Evolutionary conservation across 306 rosid genomes (phyloP), one percentile per base, ranked within the genome.

Genomic region (Pyrus betulifolia): DNA sequence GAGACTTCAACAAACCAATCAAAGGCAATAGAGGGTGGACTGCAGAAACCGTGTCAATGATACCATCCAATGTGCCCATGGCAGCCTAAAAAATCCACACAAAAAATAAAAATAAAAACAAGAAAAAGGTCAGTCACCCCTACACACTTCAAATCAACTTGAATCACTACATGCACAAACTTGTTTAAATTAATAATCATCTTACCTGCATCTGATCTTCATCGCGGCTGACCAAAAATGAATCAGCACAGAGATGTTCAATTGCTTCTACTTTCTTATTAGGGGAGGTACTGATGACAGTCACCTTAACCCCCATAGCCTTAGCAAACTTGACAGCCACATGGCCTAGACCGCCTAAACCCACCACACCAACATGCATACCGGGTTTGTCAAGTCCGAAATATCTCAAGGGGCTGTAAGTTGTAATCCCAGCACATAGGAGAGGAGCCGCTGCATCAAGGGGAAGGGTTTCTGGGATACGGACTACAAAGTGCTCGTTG

Each of bases 31-130:
- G 52, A 21, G 79, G 69, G 66, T 82, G 85, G 1, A 2, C 1
- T 2, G 79, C 85, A 9, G 85, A 82, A 22, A 82, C 85, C 0
- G 85, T 77, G 33, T 86, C 87, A 2, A 82, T 71, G 31, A 86
- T 78, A 23, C 88, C 88, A 38, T 82, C 88, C 79, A 85, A 6
- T 2, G 84, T 82, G 11, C 78, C 74, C 44, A 8, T 35, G 11
- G 70, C 78, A 55, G 75, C 83, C 89, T 42, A 2, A 9, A 42
- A 42, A 42, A 9, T 10, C 46, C 46, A 42, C 46, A 42, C 46
- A 42, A 42, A 8, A 40, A 40, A 40, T 40, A 4, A 31, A 42
- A 42, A 42, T 42, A 9, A 42, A 42, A 42, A 42, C 46, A 42
- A 42, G 35, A 11, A 42, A 42, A 42, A 42, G 46, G 11, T 42